Evolutionary conservation across 2,329 filamentous ascomycete species (phyloP).

Genomic region (Nothophoma quercina): DNA sequence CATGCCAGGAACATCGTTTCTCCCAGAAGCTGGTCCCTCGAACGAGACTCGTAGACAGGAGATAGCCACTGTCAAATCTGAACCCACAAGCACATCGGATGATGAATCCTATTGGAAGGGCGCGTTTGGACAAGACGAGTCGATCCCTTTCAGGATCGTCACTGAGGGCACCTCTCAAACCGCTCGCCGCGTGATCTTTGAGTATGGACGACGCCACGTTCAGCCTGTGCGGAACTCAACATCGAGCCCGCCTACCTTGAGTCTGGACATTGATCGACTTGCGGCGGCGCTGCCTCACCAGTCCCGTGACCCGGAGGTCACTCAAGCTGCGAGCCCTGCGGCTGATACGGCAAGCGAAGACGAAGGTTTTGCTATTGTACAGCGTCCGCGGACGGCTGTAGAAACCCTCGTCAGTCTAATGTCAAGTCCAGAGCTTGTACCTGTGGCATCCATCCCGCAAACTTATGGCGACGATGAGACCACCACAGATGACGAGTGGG

Average conservation of each 20-base stretch:
- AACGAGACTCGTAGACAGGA: background rate
- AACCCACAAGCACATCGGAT: background rate
- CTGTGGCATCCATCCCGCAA: background rate
- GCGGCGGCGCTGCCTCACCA: background rate
- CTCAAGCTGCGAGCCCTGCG: background rate
- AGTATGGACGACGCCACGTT: background rate
- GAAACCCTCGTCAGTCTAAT: background rate
- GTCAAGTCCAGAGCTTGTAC: constrained; percentile 17
- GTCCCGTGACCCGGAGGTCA: background rate
- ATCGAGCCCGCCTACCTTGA: background rate
- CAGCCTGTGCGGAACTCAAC: background rate
- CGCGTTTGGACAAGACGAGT: background rate
- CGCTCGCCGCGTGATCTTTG: constrained; percentile 1
- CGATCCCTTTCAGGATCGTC: background rate
- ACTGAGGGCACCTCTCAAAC: background rate
- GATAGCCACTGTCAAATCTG: background rate
- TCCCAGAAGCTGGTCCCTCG: background rate
- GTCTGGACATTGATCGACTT: no score
- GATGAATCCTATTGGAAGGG: constrained; percentile 8
- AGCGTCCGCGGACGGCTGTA: background rate
- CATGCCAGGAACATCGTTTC: background rate
- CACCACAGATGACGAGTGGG: constrained; percentile 9
- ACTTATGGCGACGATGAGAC: background rate
- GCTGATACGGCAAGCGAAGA: constrained; percentile 9
- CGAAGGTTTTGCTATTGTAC: constrained; percentile 7